These are phyloP conservation scores for Ascochyta viciae-villosae DNA, from an alignment of 2,329 filamentous ascomycete genomes.

Conservation along the genomic window DNA sequence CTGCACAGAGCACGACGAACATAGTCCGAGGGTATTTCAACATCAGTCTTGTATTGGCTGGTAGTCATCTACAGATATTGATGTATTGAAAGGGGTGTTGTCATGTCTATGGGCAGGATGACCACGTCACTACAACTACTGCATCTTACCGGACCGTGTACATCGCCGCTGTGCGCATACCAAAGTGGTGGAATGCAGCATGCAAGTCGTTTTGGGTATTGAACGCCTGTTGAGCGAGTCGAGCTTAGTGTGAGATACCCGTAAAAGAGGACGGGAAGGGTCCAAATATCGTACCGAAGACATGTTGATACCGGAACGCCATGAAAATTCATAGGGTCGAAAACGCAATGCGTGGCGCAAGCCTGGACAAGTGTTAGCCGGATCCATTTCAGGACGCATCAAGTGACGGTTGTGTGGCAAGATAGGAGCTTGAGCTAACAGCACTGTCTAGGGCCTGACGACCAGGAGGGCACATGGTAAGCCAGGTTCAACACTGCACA, in stretches of 20 bases:
- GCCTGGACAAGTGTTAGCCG: conserved; percentile 3
- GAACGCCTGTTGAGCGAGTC: conserved; percentile 32
- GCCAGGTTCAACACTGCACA: conserved; percentile 19
- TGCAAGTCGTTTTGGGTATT: conserved; percentile 30
- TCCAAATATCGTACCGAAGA: conserved; percentile 32
- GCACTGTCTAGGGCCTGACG: conserved; percentile 20
- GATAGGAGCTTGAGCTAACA: not conserved
- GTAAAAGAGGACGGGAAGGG: conserved; percentile 5
- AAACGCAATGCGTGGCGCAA: not conserved
- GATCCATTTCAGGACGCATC: not conserved
- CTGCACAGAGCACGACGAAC: not conserved
- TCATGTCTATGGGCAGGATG: too few relatives aligned
- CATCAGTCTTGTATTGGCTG: not conserved
- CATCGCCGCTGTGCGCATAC: not conserved
- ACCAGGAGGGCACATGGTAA: conserved; percentile 27
- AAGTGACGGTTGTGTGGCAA: not conserved
- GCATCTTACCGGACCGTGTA: conserved; percentile 1
- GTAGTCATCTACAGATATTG: not conserved
- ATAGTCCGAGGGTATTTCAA: not conserved
- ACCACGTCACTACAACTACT: not conserved
- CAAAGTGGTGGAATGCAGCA: not conserved
- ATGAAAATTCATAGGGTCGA: not conserved
- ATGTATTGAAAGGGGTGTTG: not conserved
- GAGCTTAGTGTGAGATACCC: conserved; percentile 28
- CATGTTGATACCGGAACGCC: conserved; percentile 33